phyloP scores from a whole-genome alignment of 108 stramenopile species.

The Thalassiosira profunda region DNA sequence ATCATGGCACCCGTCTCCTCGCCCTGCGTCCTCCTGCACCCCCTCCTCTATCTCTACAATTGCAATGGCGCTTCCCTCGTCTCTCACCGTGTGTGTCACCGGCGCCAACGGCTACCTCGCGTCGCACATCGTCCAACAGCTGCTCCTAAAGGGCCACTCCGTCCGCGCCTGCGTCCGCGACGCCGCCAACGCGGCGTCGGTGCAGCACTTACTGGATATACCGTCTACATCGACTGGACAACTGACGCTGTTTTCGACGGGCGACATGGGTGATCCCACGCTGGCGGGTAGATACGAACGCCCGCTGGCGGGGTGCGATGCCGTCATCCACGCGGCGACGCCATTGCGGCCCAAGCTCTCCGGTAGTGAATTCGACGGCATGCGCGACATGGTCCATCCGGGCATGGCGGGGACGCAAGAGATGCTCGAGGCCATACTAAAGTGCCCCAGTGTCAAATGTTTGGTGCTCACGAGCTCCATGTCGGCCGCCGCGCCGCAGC shows the following conservation, averaged over 20 bases:
- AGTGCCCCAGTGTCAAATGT: constrained; percentile 11
- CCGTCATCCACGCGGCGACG: constrained; percentile 41
- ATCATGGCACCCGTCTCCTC: too few relatives aligned
- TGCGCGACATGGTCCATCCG: constrained; percentile 31
- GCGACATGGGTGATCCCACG: constrained; percentile 22
- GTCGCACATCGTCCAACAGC: constrained; percentile 58
- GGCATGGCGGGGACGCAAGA: constrained; percentile 34
- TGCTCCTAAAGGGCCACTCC: constrained; percentile 27
- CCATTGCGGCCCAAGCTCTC: constrained; percentile 27
- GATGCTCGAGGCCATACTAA: constrained; percentile 6
- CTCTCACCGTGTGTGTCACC: constrained; percentile 54
- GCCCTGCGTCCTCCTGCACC: too few relatives aligned
- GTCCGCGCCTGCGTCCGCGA: constrained; percentile 46
- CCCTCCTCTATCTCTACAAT: not conserved
- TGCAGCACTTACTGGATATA: constrained; percentile 23
- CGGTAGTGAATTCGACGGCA: constrained; percentile 23
- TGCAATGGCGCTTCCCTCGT: not conserved
- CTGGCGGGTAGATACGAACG: constrained; percentile 14
- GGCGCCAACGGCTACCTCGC: constrained; percentile 85
- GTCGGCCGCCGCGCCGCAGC: constrained; percentile 30
- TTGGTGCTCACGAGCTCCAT: constrained; percentile 30
- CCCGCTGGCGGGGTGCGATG: constrained; percentile 21
- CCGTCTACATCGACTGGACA: constrained; percentile 12
- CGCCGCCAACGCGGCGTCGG: constrained; percentile 17
- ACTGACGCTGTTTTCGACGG: constrained; percentile 44